Evolutionary conservation across 768 basidiomycete species (phyloP).

Genomic region (Agaricus subrufescens): DNA sequence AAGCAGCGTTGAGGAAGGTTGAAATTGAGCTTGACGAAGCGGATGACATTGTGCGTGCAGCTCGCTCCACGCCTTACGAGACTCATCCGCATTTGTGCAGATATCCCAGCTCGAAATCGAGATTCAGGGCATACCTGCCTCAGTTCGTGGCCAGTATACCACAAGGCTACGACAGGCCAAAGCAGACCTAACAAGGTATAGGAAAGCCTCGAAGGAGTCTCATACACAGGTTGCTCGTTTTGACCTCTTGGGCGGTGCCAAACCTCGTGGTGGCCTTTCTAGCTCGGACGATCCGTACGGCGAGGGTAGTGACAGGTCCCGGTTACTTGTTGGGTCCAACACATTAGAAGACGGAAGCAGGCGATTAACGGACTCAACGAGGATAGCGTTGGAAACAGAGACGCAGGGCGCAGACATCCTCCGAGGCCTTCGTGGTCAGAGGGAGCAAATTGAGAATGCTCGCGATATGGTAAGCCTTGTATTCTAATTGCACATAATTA

Average conservation of each 20-base stretch:
- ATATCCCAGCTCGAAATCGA: slow-evolving; percentile 94
- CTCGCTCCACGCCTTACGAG: neutral
- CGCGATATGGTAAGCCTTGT: slow-evolving; percentile 63
- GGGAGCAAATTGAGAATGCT: slow-evolving; percentile 89
- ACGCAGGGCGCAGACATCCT: slow-evolving; percentile 87
- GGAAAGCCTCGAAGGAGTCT: slow-evolving; percentile 72
- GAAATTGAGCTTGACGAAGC: slow-evolving; percentile 93
- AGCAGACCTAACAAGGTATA: slow-evolving; percentile 65
- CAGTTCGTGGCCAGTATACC: slow-evolving; percentile 67
- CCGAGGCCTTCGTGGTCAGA: slow-evolving; percentile 69
- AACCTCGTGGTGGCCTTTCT: slow-evolving; percentile 3
- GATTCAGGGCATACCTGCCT: slow-evolving; percentile 86
- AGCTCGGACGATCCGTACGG: slow-evolving; percentile 72
- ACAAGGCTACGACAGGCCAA: slow-evolving; percentile 65
- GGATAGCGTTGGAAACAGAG: slow-evolving; percentile 91
- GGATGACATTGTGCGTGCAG: slow-evolving; percentile 75
- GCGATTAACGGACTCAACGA: slow-evolving; percentile 71
- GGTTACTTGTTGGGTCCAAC: slow-evolving; percentile 69
- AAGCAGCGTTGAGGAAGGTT: slow-evolving; percentile 71
- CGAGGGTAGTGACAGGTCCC: slow-evolving; percentile 57
- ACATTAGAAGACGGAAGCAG: slow-evolving; percentile 70
- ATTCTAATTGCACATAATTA: neutral
- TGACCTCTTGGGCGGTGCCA: slow-evolving; percentile 46
- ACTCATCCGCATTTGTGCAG: slow-evolving; percentile 30
- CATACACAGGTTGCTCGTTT: slow-evolving; percentile 61